Evolutionary conservation across 768 basidiomycete genomes (phyloP).

Genomic region (Chalciporus piperatus): DNA sequence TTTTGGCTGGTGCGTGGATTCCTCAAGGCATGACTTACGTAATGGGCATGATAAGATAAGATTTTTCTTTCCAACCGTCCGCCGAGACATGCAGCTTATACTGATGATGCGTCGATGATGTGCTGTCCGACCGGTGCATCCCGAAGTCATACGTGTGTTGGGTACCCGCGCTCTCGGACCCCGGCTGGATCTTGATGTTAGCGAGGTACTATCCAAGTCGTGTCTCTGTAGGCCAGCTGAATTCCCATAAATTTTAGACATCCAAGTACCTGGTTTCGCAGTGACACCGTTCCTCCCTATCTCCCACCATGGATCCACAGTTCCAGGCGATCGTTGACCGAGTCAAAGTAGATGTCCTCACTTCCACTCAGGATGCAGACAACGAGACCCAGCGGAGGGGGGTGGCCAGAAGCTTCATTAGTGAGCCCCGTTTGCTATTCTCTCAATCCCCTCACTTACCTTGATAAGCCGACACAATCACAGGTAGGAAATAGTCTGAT

Average conservation of each 20-base stretch:
- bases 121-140: background rate
- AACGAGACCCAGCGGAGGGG: conserved; percentile 53
- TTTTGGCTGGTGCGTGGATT: background rate
- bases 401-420: conserved; percentile 67
- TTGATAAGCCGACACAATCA: conserved; percentile 47
- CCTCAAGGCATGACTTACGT: conserved; percentile 15
- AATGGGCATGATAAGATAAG: conserved; percentile 19
- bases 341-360: conserved; percentile 60
- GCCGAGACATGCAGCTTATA: too few relatives aligned
- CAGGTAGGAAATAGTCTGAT: conserved; percentile 30
- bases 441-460: background rate
- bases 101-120: too few relatives aligned
- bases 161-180: too few relatives aligned
- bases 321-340: conserved; percentile 33
- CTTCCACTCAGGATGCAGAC: conserved; percentile 51
- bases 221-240: background rate
- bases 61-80: background rate
- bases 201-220: background rate
- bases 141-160: background rate
- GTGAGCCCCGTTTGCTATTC: conserved; percentile 39
- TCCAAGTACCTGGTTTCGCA: background rate
- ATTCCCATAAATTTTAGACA: background rate
- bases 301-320: conserved; percentile 17
- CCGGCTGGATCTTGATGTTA: background rate
- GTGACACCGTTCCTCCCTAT: background rate